Evolutionary conservation across 2,329 filamentous ascomycete genomes (phyloP).

Genomic region (Talaromyces funiculosus): DNA sequence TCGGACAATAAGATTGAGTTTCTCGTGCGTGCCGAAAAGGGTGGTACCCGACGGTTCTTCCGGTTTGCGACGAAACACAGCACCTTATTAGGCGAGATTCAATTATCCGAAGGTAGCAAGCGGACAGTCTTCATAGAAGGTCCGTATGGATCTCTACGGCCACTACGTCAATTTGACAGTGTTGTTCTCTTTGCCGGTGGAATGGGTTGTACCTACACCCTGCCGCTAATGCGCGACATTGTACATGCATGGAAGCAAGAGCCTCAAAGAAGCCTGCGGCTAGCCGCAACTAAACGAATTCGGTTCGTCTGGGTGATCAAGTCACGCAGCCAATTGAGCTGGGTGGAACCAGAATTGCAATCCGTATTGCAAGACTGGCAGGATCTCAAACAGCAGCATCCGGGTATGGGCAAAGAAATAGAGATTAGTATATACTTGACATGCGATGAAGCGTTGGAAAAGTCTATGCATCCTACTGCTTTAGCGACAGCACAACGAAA

Average conservation of each 20-base stretch:
- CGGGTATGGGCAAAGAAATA: constrained; percentile 38
- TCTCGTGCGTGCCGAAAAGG: constrained; percentile 49
- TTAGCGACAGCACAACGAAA: background rate
- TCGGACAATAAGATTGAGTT: constrained; percentile 53
- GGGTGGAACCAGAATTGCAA: constrained; percentile 50
- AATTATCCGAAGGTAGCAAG: constrained; percentile 11
- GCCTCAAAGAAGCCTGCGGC: constrained; percentile 18
- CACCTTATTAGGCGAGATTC: constrained; percentile 20
- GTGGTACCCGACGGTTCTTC: constrained; percentile 49
- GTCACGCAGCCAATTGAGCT: constrained; percentile 46
- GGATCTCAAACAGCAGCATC: constrained; percentile 25
- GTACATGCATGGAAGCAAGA: constrained; percentile 42
- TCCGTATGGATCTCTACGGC: constrained; percentile 48
- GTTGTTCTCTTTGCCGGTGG: constrained; percentile 56
- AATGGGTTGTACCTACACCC: constrained; percentile 55
- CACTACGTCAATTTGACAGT: constrained; percentile 56
- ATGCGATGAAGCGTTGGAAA: constrained; percentile 42
- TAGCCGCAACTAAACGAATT: constrained; percentile 44
- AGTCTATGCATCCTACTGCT: background rate
- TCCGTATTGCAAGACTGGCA: constrained; percentile 41
- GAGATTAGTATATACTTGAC: constrained; percentile 53
- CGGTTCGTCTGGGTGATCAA: constrained; percentile 57
- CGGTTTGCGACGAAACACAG: constrained; percentile 44
- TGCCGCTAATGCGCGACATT: constrained; percentile 54
- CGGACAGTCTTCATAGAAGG: constrained; percentile 49